Base-by-base conservation (phyloP, 805 yeast genomes). In the Kazachstania africana region DNA sequence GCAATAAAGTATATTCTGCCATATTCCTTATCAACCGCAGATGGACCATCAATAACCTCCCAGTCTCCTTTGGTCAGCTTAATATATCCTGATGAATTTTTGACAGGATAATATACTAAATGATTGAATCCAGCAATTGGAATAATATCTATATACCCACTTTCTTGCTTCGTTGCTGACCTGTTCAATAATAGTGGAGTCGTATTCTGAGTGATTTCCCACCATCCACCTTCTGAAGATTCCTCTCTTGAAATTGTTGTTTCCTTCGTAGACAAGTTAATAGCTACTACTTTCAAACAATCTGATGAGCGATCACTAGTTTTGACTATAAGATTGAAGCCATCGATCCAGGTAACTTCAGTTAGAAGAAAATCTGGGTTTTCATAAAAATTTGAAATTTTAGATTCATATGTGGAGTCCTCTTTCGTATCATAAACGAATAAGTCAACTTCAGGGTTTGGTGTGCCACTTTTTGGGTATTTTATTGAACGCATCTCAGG, bases 31-130 rank as follows among this genome's bases (percentile, higher is more conserved):
- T 79, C 84, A 55, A 72, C 72, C 0, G 77, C 68, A 2, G 77
- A 60, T 2, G 79, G 74, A 2, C 83, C 87, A 38, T 64, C 68
- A 17, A 71, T 79, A n/a, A 91, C 94, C 54, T 91, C 98, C 94
- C 95, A 91, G 1, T 68, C 57, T 5, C 98, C 98, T 3, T 55
- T 36, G 1, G 91, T 81, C 28, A 94, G 65, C 15, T 78, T 51
- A 3, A 45, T 45, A 3, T 83, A 83, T 12, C 57, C 54, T 0
- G 72, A 39, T 4, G 77, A 53, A 16, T 66, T 62, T 2, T 84
- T 72, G 4, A 94, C 91, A 2, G 81, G 62, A 50, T 74, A 91
- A 54, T 79, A 87, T 0, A 85, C 97, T 39, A 91, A 62, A 54
- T 91, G 98, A 36, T 65, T 65, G 43, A 47, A 74, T 0, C 82